Conservation (phyloP, 495 filamentous ascomycete species). For the Staphylotrichum tortipilum region DNA sequence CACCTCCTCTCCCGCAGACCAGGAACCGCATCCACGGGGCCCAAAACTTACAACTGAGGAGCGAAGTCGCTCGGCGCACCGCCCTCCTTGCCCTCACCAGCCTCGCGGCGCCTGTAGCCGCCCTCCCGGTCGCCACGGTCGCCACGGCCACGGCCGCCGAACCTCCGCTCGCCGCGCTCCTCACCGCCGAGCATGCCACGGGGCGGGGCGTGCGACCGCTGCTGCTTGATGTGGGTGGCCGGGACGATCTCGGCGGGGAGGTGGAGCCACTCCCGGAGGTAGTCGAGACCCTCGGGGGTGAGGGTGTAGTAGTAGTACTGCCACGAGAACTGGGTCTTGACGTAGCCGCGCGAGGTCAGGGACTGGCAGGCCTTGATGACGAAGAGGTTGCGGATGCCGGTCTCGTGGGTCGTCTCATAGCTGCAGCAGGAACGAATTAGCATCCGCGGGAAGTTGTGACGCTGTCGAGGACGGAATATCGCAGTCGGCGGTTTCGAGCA, state of each 20-base stretch:
- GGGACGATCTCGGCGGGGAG: slow-evolving; percentile 98
- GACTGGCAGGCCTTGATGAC: slow-evolving; percentile 99
- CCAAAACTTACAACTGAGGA: slow-evolving; percentile 67
- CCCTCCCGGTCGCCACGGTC: slow-evolving; percentile 79
- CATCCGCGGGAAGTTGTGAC: slow-evolving; percentile 14
- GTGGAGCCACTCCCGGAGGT: slow-evolving; percentile 99
- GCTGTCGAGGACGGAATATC: not conserved
- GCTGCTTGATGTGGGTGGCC: slow-evolving; percentile 99
- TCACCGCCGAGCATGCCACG: slow-evolving; percentile 98
- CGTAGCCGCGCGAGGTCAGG: slow-evolving; percentile 89
- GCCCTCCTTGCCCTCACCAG: slow-evolving; percentile 88
- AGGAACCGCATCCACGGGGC: not conserved
- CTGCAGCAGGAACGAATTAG: slow-evolving; percentile 21
- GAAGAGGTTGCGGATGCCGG: slow-evolving; percentile 85
- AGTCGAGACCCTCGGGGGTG: slow-evolving; percentile 98
- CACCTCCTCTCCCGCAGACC: not conserved
- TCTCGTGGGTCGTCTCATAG: slow-evolving; percentile 33
- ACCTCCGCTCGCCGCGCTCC: slow-evolving; percentile 65
- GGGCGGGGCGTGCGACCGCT: slow-evolving; percentile 95
- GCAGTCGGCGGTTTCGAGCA: not conserved
- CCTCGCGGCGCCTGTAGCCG: slow-evolving; percentile 83
- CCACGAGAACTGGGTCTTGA: slow-evolving; percentile 99
- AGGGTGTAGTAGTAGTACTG: slow-evolving; percentile 99
- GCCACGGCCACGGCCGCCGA: slow-evolving; percentile 53
- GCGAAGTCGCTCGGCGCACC: slow-evolving; percentile 91